Percentiles rank a stretch among this genome's conserved stretches.
Evolutionary conservation across 2,329 filamentous ascomycete species (phyloP).

Genomic region (Fonsecaea nubica): DNA sequence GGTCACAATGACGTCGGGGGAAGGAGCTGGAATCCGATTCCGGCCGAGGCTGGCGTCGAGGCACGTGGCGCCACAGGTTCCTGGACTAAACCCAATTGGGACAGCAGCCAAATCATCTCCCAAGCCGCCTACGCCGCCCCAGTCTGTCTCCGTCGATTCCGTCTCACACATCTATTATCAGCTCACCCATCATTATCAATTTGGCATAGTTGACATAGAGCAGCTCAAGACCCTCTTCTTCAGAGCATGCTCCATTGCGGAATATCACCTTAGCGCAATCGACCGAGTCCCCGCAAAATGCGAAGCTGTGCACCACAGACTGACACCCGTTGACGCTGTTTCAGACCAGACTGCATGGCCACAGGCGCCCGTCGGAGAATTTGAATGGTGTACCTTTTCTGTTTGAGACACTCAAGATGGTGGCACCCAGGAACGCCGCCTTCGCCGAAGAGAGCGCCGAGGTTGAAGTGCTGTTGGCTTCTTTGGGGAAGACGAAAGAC

Average conservation of each 20-base stretch:
- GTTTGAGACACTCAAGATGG: slow-evolving; percentile 51
- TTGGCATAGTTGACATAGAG: not conserved
- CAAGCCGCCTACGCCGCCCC: not conserved
- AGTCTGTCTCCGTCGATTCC: not conserved
- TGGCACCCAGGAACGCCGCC: slow-evolving; percentile 61
- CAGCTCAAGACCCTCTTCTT: not conserved
- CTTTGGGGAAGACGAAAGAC: slow-evolving; percentile 88
- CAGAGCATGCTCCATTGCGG: not conserved
- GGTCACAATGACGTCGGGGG: slow-evolving; percentile 5
- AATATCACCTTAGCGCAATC: not conserved
- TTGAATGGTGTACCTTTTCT: not conserved
- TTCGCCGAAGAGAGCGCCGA: slow-evolving; percentile 72
- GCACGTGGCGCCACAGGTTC: not conserved
- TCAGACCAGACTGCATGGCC: slow-evolving; percentile 9
- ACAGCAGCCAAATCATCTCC: not conserved
- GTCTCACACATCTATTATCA: not conserved
- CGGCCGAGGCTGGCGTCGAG: not conserved
- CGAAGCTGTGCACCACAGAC: slow-evolving; percentile 4
- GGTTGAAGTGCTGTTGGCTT: slow-evolving; percentile 70
- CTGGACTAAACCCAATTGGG: slow-evolving; percentile 8
- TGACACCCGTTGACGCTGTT: slow-evolving; percentile 6
- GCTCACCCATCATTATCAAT: not conserved
- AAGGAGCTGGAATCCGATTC: not conserved
- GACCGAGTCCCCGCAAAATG: not conserved
- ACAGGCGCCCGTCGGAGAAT: slow-evolving; percentile 1